Evolutionary conservation across 345 rosid species (phyloP).

Genomic region (Eucalyptus cloeziana): DNA sequence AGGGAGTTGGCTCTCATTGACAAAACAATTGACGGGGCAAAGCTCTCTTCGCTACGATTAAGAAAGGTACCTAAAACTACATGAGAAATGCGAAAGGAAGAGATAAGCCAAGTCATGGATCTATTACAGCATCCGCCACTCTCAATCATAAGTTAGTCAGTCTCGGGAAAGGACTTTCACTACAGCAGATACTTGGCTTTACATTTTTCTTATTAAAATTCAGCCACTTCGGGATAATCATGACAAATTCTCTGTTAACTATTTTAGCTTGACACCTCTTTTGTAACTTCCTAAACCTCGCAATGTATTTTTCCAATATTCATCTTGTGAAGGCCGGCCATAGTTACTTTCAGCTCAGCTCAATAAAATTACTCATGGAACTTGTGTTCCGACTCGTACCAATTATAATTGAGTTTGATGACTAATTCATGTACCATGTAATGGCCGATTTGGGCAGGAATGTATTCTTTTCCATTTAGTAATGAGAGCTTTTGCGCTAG

Average conservation of each 20-base stretch:
- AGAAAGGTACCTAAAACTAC: neutral
- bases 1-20: neutral
- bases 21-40: neutral
- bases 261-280: too few relatives aligned
- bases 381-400: neutral
- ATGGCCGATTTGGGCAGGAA: neutral
- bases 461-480: neutral
- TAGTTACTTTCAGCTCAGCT: too few relatives aligned
- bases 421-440: neutral
- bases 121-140: neutral
- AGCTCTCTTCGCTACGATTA: neutral
- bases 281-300: too few relatives aligned
- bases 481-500: neutral
- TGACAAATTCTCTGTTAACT: too few relatives aligned
- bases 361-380: neutral
- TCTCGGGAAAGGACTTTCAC: neutral
- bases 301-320: too few relatives aligned
- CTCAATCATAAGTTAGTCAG: neutral
- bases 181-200: neutral
- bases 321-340: too few relatives aligned
- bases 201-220: too few relatives aligned
- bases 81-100: neutral
- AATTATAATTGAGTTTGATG: neutral
- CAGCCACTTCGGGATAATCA: too few relatives aligned
- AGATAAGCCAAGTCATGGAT: neutral